Evolutionary conservation across 2,329 filamentous ascomycete genomes (phyloP).

Genomic region (Albophoma yamanashiensis): DNA sequence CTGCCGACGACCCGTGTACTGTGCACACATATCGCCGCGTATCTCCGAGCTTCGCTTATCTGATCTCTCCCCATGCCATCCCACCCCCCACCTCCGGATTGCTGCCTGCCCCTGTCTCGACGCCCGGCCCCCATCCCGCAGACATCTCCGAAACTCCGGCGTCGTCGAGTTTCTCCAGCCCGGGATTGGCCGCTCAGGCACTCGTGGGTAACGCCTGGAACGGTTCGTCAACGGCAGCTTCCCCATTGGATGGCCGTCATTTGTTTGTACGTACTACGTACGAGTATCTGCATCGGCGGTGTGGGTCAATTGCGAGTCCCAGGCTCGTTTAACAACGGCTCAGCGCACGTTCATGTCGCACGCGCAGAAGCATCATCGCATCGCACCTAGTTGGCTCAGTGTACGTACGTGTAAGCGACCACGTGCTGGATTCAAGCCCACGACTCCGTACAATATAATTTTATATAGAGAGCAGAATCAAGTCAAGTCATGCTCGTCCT

Average conservation of each 20-base stretch:
- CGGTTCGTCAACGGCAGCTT: neutral
- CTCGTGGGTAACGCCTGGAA: neutral
- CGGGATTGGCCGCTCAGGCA: neutral
- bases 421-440: neutral
- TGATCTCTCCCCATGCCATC: neutral
- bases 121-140: neutral
- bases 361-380: neutral
- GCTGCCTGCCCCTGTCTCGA: neutral
- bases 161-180: neutral
- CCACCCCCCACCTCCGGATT: neutral
- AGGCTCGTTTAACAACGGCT: neutral
- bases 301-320: too few relatives aligned
- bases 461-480: neutral
- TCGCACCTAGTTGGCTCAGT: neutral
- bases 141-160: neutral
- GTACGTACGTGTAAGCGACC: too few relatives aligned
- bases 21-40: slow-evolving; percentile 3
- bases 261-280: too few relatives aligned
- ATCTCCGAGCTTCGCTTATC: slow-evolving; percentile 7
- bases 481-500: slow-evolving; percentile 1
- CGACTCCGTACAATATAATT: neutral
- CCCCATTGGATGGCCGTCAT: neutral
- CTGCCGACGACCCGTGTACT: neutral
- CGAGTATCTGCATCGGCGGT: neutral
- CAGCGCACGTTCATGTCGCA: too few relatives aligned